Evolutionary conservation across 805 yeast species (phyloP), one percentile per base, ranked within the genome.

Genomic region (Wickerhamiella slavikovae): DNA sequence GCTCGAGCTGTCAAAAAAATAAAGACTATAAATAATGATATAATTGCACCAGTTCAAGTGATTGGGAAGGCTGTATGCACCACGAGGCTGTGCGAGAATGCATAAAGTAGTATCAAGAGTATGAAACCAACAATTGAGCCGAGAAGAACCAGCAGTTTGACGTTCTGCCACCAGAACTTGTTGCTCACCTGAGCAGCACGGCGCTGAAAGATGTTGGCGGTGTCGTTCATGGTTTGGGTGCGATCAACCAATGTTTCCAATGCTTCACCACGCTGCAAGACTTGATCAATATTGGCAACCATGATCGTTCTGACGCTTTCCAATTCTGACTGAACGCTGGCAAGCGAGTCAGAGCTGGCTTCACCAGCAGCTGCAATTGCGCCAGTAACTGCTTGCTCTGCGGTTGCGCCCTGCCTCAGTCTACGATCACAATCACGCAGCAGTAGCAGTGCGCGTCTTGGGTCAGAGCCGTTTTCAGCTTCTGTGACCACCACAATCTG

Each of bases 221-320:
- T 66, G 23, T 65, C 60, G 38, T 71, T 76, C 48, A 79, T 60
- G 30, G 69, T 60, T 36, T 75, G 73, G 1, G 93, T 80, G 48
- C 79, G 79, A 48, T 72, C 77, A 18, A 79, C 85, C 37, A 79
- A 57, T 23, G 64, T 50, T 38, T 68, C 65, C 34, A 79, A 67
- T 30, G 76, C 63, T 42, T 79, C 93, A 14, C 91, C 92, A 29
- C 93, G 63, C 39, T 68, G 69, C 40, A 79, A 54, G 16, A 80
- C 62, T 44, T 68, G 61, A 41, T 71, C 79, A 31, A 75, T 69
- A 42, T 75, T 76, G 35, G 71, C 76, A 35, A 69, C 62, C 82
- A 75, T 72, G 36, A 75, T 49, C 30, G 64, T 64, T 38, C 72
- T 57, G 15, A 75, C 76, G 43, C 71, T 71, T 31, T 66, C 67